phyloP scores from a whole-genome alignment of 75 land plant genomes.

The Pinus tabuliformis region DNA sequence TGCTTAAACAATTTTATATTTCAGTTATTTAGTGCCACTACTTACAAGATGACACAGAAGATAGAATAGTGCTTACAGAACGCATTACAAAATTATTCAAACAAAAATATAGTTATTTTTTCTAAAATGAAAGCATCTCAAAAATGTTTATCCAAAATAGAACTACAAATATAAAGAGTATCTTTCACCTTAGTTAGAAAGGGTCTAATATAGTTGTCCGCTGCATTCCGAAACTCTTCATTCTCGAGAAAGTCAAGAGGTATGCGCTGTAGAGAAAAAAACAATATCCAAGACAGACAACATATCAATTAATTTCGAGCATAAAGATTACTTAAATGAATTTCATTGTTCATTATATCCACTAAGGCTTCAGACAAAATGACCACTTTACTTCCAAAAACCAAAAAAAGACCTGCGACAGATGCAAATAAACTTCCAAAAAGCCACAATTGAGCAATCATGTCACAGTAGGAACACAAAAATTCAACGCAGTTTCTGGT shows the following conservation, averaged over 20 bases:
- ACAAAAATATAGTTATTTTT: background rate
- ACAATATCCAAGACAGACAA: slow-evolving; percentile 15
- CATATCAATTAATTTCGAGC: background rate
- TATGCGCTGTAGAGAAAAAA: slow-evolving; percentile 67
- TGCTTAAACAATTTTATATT: background rate
- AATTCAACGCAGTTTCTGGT: too few species aligned
- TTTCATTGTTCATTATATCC: background rate
- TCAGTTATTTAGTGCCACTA: background rate
- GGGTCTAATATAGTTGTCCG: slow-evolving; percentile 75
- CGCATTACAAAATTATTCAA: background rate
- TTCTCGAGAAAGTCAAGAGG: slow-evolving; percentile 92
- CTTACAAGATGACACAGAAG: background rate
- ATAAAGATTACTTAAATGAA: background rate
- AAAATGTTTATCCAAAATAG: background rate
- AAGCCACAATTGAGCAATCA: background rate
- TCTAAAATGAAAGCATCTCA: background rate
- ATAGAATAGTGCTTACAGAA: background rate
- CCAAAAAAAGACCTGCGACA: background rate
- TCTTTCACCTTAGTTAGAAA: slow-evolving; percentile 74
- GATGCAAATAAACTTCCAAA: background rate
- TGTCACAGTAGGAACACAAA: too few species aligned
- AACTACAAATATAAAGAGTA: background rate
- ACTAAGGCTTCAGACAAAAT: background rate
- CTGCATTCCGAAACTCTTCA: slow-evolving; percentile 68
- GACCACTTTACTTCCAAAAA: background rate